Base-by-base conservation (phyloP, 1,284 basidiomycete genomes). In the Cystobasidiaceae sp. region DNA sequence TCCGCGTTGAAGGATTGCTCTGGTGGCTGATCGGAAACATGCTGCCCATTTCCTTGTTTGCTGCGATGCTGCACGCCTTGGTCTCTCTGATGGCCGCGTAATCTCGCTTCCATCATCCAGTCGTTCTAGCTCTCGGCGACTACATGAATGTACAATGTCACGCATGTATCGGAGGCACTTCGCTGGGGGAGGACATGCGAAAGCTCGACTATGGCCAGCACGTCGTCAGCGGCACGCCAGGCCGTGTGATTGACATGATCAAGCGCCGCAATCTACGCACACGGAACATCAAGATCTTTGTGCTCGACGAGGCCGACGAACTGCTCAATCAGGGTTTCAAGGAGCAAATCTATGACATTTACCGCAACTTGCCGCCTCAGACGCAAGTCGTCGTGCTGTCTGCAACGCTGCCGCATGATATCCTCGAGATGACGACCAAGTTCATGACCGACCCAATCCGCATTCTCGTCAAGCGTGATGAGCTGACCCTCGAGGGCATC, bases 241-340 rank as follows among this genome's bases (percentile, higher is more conserved):
- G 96, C 8, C 89, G 96, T 75, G 96, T 99, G 17, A 98, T 96
- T 75, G 96, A 99, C 79, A 98, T 98, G 96, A 99, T 99, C 81
- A 85, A 93, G 68, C 85, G 96, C 71, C 84, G 94, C 70, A 89
- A 88, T 76, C 82, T 98, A 59, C 86, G 93, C 61, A 98, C 96
- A 54, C 85, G 93, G 70, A 97, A 97, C 79, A 96, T 99, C 84
- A 99, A 98, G 82, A 97, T 98, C 93, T 85, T 99, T 67, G 87
- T 97, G 67, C 86, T 99, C 48, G 96, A 99, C 77, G 94, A 98
- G 79, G 92, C 93, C 46, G 96, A 99, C 77, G 94, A 98, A 75
- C 81, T 98, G 44, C 82, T 98, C 70, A 96, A 94, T 82, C 93
- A 93, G 80, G 96, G 94, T 23, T 98, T 98, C 87, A 97, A 97